A percentile compares a stretch with the other conserved stretches of the same genome.
phyloP scores from a whole-genome alignment of 192 early-diverging fungal genomes.

The Pilaira anomala region DNA sequence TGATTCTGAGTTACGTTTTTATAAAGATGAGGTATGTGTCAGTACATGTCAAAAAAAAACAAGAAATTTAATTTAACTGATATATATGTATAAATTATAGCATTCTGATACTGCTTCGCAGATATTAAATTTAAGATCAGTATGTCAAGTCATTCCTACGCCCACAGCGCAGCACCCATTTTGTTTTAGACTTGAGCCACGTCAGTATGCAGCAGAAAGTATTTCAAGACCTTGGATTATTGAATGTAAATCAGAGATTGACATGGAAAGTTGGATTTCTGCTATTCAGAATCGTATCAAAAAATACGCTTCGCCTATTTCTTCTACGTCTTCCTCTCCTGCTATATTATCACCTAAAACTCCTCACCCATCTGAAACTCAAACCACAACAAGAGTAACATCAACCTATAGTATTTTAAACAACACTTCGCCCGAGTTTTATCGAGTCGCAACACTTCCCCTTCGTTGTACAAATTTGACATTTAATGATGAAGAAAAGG shows the following conservation, averaged over 20 bases:
- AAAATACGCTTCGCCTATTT: not conserved
- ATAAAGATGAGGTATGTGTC: conserved; percentile 18
- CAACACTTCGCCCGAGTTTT: not conserved
- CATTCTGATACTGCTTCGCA: conserved; percentile 13
- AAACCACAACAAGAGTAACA: not conserved
- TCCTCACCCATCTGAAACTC: not conserved
- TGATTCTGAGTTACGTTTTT: conserved; percentile 23
- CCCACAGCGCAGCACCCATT: conserved; percentile 6
- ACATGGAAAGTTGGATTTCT: conserved; percentile 11
- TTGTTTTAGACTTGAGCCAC: conserved; percentile 6
- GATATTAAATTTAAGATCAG: conserved; percentile 9
- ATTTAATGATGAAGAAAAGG: not conserved
- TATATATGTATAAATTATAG: conserved; percentile 4
- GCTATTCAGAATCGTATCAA: conserved; percentile 7
- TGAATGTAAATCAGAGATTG: conserved; percentile 18
- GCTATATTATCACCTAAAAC: no score
- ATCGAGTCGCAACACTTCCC: conserved; percentile 1
- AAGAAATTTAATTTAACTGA: not conserved
- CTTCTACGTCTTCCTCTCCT: not conserved
- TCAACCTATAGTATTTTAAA: not conserved
- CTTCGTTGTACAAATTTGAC: conserved; percentile 10
- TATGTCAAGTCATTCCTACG: conserved; percentile 12
- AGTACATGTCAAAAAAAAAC: no score
- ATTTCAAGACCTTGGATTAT: conserved; percentile 10
- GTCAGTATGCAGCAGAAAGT: not conserved